Base-by-base conservation (phyloP, 768 basidiomycete species). In the Steccherinum ochraceum region DNA sequence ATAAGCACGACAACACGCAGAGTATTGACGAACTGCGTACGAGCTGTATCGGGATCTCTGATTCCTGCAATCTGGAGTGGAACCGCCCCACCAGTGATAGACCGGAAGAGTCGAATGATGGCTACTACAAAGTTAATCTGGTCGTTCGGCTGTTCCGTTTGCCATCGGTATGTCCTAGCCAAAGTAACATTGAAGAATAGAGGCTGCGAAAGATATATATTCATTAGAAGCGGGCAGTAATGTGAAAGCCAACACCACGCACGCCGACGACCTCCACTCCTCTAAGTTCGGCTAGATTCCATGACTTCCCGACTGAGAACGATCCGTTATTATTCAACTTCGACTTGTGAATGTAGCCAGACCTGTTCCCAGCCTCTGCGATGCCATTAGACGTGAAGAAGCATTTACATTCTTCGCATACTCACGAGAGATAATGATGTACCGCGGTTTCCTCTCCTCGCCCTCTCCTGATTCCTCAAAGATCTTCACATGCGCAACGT, bases 281-380 rank as follows among this genome's bases (percentile, higher is more conserved):
- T 55, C 88, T 79, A 58, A 98, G 75, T 67, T 97, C 94, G 40
- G 80, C 66, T 45, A 98, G 69, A 53, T 73, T 78, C 96, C 96
- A 99, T 1, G 95, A 92, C 73, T 99, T 99, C 4, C 96, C 96
- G 45, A 98, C 91, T 5, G 93, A 96, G 68, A 95, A 98, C 0
- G 91, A 80, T 26, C 89, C 86, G 63, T 97, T 98, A 40, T 86
- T 84, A 64, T 99, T 98, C 56, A 91, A 72, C 70, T 98, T 98
- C 1, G 94, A 93, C 70, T 99, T 99, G 78, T 99, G 94, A 18
- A 99, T 79, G 65, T 84, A 81, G 1, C 84, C 84, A 44, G 73
- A 68, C 21, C 83, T 81, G 56, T 78, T 78, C 53, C 64, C 70
- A 3, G 83, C 72, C 71, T 83, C 86, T 88, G 61, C 18, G 42